A percentile compares a stretch with the other conserved stretches of the same genome.
Evolutionary conservation across 495 filamentous ascomycete genomes (phyloP).

Genomic region (Parathielavia hyrcaniae): DNA sequence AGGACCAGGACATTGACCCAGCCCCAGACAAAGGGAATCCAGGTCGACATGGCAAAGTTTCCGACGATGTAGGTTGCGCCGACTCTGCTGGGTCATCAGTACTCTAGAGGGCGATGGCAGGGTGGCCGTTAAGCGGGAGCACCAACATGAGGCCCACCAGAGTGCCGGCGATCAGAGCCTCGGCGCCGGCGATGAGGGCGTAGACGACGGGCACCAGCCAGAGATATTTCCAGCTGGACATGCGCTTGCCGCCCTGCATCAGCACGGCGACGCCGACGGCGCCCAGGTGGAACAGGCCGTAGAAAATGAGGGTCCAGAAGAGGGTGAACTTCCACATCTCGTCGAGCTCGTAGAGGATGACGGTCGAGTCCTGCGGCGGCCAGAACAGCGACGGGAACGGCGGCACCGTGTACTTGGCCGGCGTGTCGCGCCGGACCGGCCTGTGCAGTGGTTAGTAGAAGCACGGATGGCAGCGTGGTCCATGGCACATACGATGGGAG

Average conservation of each 20-base stretch:
- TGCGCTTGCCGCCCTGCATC: conserved; percentile 56
- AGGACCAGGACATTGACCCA: conserved; percentile 83
- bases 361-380: conserved; percentile 48
- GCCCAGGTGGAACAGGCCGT: conserved; percentile 59
- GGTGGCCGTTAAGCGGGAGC: background rate
- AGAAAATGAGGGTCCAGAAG: conserved; percentile 75
- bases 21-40: conserved; percentile 95
- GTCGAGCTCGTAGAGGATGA: conserved; percentile 66
- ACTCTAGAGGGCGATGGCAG: background rate
- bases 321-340: conserved; percentile 93
- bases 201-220: conserved; percentile 75
- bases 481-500: conserved; percentile 16
- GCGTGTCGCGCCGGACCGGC: conserved; percentile 37
- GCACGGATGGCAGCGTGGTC: background rate
- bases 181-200: conserved; percentile 63
- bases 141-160: conserved; percentile 84
- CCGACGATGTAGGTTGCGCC: conserved; percentile 83
- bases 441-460: conserved; percentile 4
- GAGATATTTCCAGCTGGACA: conserved; percentile 63
- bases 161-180: conserved; percentile 81
- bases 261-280: conserved; percentile 66
- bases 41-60: conserved; percentile 90
- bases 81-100: conserved; percentile 51
- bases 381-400: conserved; percentile 85
- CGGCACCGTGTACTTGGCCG: conserved; percentile 63